Evolutionary conservation across 2,329 filamentous ascomycete genomes (phyloP).

Genomic region (Fusarium nanum): DNA sequence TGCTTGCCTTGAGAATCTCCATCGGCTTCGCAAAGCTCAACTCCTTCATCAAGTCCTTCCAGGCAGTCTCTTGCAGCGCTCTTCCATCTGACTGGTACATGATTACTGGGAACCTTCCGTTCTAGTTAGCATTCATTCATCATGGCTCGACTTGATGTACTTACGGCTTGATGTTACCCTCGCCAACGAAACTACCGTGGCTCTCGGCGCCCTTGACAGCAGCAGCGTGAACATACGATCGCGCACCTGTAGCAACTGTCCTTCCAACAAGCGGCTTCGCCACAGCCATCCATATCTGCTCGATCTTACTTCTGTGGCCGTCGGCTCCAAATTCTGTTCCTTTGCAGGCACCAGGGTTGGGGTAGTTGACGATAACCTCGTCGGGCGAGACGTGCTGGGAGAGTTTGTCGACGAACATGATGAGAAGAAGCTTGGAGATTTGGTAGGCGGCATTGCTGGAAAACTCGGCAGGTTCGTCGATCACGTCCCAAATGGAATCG

Average conservation of each 20-base stretch:
- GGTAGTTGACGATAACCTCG: constrained; percentile 59
- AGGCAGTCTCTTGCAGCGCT: constrained; percentile 33
- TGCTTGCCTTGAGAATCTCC: constrained; percentile 9
- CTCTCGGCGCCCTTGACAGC: constrained; percentile 38
- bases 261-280: constrained; percentile 24
- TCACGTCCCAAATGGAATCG: constrained; percentile 37
- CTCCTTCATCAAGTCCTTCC: constrained; percentile 42
- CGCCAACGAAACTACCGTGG: constrained; percentile 43
- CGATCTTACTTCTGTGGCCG: constrained; percentile 26
- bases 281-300: constrained; percentile 23
- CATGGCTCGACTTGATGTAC: not conserved
- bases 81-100: constrained; percentile 40
- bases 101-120: constrained; percentile 23
- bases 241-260: constrained; percentile 28
- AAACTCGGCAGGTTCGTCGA: constrained; percentile 36
- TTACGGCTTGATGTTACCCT: constrained; percentile 46
- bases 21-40: constrained; percentile 36
- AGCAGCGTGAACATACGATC: constrained; percentile 43
- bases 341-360: constrained; percentile 58
- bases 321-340: constrained; percentile 58
- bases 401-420: constrained; percentile 54
- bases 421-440: constrained; percentile 50
- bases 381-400: constrained; percentile 52
- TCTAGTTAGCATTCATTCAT: not conserved
- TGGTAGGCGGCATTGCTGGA: constrained; percentile 28